Base-by-base conservation (phyloP, 805 yeast genomes). In the Candida nonsorbophila region DNA sequence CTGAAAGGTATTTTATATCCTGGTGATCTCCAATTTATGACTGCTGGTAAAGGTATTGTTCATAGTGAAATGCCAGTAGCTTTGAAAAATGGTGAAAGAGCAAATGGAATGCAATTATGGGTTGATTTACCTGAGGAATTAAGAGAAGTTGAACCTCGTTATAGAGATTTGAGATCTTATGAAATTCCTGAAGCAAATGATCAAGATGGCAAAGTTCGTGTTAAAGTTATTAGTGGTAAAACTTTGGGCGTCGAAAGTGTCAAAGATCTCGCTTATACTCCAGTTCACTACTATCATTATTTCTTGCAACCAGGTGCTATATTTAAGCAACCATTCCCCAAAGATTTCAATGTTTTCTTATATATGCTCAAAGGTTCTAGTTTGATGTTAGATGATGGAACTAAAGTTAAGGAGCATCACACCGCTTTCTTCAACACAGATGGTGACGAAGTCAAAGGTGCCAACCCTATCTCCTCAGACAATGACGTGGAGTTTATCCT, bases 1-100 rank as follows among this genome's bases (percentile, higher is more conserved):
- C 62, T 81, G n/a, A 68, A 72, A 30, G 95, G 95, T 32, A 66
- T 84, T 6, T 58, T 87, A 30, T 67, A 72, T 37, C 75, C 85
- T 6, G 95, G 95, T 33, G 96, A 86, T 51, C 62, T 87, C 41
- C 96, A 86, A 54, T 85, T 86, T 54, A 86, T 86, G 95, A 86
- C 95, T 16, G 95, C 95, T 4, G 95, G 95, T 36, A 72, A 71
- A 44, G 96, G 94, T 28, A 75, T 85, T 20, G 83, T 83, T 31
- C 95, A 85, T 53, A 72, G 86, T 3, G 95, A 86, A 50, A 85
- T 85, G 75, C 95, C 95, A 6, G 78, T 78, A 20, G 62, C 67
- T 21, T 63, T 62, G 13, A 63, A 70, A 21, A 69, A 68, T 22
- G 74, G 79, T 1, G 56, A 71, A 13, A 27, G 14, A 7, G 58